Evolutionary conservation across 176 grass and related monocot genomes (phyloP).

Genomic region (Tillandsia fasciculata): DNA sequence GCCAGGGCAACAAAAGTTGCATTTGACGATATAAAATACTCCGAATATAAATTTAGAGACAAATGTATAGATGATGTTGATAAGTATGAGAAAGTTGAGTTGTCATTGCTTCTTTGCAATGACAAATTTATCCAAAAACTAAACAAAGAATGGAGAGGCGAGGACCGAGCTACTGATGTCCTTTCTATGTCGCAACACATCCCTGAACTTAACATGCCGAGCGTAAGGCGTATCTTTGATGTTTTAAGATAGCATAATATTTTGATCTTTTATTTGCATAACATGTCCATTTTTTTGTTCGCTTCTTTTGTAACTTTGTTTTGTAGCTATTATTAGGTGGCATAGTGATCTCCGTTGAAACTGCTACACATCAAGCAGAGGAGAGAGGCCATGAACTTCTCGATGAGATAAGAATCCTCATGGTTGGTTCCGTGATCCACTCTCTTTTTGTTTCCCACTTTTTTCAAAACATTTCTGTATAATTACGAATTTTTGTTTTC

Average conservation of each 20-base stretch:
- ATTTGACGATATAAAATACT: slow-evolving; percentile 35
- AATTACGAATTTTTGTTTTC: no score
- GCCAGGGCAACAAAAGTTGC: slow-evolving; percentile 65
- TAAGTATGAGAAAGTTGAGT: slow-evolving; percentile 49
- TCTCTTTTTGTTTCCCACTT: slow-evolving; percentile 1
- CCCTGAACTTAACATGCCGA: slow-evolving; percentile 48
- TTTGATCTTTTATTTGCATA: neutral
- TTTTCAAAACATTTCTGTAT: neutral
- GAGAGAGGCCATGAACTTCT: slow-evolving; percentile 62
- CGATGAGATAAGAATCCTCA: slow-evolving; percentile 92
- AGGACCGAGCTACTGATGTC: slow-evolving; percentile 66
- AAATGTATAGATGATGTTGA: slow-evolving; percentile 40
- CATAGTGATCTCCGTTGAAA: slow-evolving; percentile 76
- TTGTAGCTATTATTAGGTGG: slow-evolving; percentile 78
- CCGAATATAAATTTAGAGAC: slow-evolving; percentile 64
- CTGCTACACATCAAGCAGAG: slow-evolving; percentile 60
- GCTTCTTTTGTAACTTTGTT: slow-evolving; percentile 15
- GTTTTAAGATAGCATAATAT: neutral
- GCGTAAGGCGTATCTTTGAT: slow-evolving; percentile 32
- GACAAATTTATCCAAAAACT: slow-evolving; percentile 65
- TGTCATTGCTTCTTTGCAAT: slow-evolving; percentile 67
- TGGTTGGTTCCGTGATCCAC: slow-evolving; percentile 31
- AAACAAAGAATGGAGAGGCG: slow-evolving; percentile 81
- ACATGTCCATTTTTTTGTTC: neutral
- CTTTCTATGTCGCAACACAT: slow-evolving; percentile 87